Conservation (phyloP, 2,329 filamentous ascomycete species). For the Lasiodiplodia citricola region DNA sequence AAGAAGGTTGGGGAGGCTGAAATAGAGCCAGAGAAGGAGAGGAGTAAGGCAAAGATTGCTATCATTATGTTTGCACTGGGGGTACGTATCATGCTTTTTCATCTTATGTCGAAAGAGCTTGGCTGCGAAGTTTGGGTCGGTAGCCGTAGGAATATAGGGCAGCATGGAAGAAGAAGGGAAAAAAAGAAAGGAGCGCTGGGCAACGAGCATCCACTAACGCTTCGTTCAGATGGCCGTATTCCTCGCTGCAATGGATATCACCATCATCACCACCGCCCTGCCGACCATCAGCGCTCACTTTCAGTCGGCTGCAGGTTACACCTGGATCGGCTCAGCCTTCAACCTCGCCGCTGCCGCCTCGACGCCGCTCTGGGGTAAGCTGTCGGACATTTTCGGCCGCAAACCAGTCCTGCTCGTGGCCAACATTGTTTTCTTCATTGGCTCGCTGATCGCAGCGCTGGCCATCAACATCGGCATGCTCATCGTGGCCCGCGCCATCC, state of each 20-base stretch:
- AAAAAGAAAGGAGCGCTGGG: background rate
- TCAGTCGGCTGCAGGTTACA: slow-evolving; percentile 56
- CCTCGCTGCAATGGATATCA: slow-evolving; percentile 66
- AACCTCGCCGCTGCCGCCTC: slow-evolving; percentile 46
- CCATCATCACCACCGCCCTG: slow-evolving; percentile 66
- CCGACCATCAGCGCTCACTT: slow-evolving; percentile 64
- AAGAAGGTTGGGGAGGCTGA: background rate
- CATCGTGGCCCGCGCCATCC: slow-evolving; percentile 65
- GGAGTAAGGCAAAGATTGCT: slow-evolving; percentile 50
- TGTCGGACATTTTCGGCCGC: slow-evolving; percentile 46
- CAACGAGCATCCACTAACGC: background rate
- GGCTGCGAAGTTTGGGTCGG: too few relatives aligned
- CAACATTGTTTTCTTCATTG: slow-evolving; percentile 62
- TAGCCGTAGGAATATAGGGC: too few relatives aligned
- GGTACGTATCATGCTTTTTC: slow-evolving; percentile 28
- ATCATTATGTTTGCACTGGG: slow-evolving; percentile 57
- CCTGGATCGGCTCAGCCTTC: slow-evolving; percentile 57
- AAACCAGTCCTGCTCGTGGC: slow-evolving; percentile 43
- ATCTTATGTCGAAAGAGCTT: too few relatives aligned
- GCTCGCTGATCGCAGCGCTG: slow-evolving; percentile 65
- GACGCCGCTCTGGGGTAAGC: slow-evolving; percentile 49
- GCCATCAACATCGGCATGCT: slow-evolving; percentile 66
- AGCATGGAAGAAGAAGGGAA: background rate
- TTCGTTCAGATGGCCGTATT: slow-evolving; percentile 58
- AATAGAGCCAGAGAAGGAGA: slow-evolving; percentile 32